Evolutionary conservation across 2,329 filamentous ascomycete species (phyloP), one percentile per base, ranked within the genome.

Genomic region (Fusarium chuoi): DNA sequence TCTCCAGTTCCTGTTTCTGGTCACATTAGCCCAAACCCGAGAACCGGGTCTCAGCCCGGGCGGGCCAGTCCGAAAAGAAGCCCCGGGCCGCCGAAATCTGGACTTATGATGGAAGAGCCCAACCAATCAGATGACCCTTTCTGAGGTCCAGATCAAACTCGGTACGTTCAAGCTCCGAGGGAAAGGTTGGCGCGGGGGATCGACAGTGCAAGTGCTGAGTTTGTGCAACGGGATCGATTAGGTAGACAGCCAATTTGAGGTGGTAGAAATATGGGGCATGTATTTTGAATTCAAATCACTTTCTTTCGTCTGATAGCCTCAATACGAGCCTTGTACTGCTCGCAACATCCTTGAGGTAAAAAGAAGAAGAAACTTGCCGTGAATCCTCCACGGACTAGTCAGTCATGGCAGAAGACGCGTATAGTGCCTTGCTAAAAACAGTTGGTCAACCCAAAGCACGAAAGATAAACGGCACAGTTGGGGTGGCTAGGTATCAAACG

Each of bases 151-250:
- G 44, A 62, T 35, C 30, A 14, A 13, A n/a, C n/a, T n/a, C n/a
- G n/a, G n/a, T n/a, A n/a, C n/a, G n/a, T n/a, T n/a, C n/a, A n/a
- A n/a, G n/a, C 61, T 68, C 58, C 58, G 33, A 66, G 33, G 62
- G 51, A 42, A 70, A 59, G 63, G 36, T 68, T 46, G 42, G 52
- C 56, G 60, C 64, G 71, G 68, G 72, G 73, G 72, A 74, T 74
- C 72, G 72, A 70, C 72, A 70, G 52, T 75, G 71, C 71, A 74
- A 68, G 57, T 65, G 51, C 51, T 60, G 68, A 72, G 57, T 39
- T 38, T 38, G 35, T 42, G 46, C 46, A 28, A 46, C 24, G 49
- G 18, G 58, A 39, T 65, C 56, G 41, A 60, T 56, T 39, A 22
- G n/a, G 42, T 44, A 44, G 39, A 51, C 14, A 24, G 26, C 39